phyloP scores from a whole-genome alignment of 75 land plant species.

The Larix kaempferi region DNA sequence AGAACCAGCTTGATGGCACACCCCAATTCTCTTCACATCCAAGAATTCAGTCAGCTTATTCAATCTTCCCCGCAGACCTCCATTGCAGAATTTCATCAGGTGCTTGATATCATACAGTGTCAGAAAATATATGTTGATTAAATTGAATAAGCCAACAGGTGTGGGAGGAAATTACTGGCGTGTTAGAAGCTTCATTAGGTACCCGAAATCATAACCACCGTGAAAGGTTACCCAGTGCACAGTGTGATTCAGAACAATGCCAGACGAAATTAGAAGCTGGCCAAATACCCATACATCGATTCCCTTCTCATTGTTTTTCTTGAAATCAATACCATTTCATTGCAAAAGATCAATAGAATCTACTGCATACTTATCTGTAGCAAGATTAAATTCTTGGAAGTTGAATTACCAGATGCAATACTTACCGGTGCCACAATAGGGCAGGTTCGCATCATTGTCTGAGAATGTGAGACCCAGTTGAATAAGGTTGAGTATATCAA shows the following conservation, averaged over 20 bases:
- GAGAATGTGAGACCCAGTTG: constrained; percentile 15
- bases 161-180: constrained; percentile 35
- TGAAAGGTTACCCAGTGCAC: constrained; percentile 68
- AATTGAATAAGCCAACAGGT: constrained; percentile 35
- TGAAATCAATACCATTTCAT: constrained; percentile 51
- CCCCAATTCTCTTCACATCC: constrained; percentile 31
- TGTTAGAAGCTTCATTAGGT: constrained; percentile 30
- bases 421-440: constrained; percentile 31
- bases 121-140: constrained; percentile 45
- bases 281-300: constrained; percentile 38
- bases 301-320: constrained; percentile 34
- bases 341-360: constrained; percentile 59
- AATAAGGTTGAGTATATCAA: constrained; percentile 31
- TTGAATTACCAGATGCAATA: constrained; percentile 66
- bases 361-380: constrained; percentile 36
- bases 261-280: constrained; percentile 13
- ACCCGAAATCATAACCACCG: constrained; percentile 20
- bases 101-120: constrained; percentile 56
- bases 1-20: too few relatives aligned
- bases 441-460: constrained; percentile 48
- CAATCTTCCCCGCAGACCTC: constrained; percentile 52
- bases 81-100: background rate
- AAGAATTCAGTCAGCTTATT: constrained; percentile 44
- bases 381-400: constrained; percentile 1
- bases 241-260: constrained; percentile 33